phyloP scores from a whole-genome alignment of 768 basidiomycete species.

The Naganishia kalamii region DNA sequence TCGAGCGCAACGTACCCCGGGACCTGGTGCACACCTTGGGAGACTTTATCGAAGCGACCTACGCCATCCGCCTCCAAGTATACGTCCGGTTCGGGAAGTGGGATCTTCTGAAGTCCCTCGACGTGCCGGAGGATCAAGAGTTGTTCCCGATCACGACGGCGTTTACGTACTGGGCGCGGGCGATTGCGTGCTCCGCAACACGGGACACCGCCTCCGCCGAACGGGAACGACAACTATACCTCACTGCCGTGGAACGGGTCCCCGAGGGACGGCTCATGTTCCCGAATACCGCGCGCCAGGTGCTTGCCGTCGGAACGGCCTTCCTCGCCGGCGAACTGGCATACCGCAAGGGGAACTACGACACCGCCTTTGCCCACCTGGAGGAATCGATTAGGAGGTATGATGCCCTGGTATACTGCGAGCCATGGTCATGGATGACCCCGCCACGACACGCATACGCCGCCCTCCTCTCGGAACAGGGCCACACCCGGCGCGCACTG shows the following conservation, averaged over 20 bases:
- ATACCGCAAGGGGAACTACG: conserved; percentile 34
- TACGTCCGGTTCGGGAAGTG: conserved; percentile 38
- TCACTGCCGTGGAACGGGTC: conserved; percentile 20
- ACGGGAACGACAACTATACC: conserved; percentile 20
- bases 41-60: conserved; percentile 19
- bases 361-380: conserved; percentile 32
- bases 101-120: conserved; percentile 29
- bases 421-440: conserved; percentile 40
- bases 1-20: conserved; percentile 27
- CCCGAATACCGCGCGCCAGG: conserved; percentile 28
- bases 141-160: conserved; percentile 29
- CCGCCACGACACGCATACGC: conserved; percentile 39
- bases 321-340: conserved; percentile 40
- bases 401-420: conserved; percentile 32
- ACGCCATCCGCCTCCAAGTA: conserved; percentile 27
- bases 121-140: conserved; percentile 19
- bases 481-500: conserved; percentile 29
- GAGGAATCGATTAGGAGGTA: conserved; percentile 30
- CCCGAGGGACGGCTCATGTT: conserved; percentile 27
- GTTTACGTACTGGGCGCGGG: conserved; percentile 30
- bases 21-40: conserved; percentile 2
- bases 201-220: conserved; percentile 27
- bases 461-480: conserved; percentile 35
- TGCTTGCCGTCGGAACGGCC: conserved; percentile 30
- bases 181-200: conserved; percentile 29